Base-by-base conservation (phyloP, 1,284 basidiomycete species). In the Cryptococcus wingfieldii region DNA sequence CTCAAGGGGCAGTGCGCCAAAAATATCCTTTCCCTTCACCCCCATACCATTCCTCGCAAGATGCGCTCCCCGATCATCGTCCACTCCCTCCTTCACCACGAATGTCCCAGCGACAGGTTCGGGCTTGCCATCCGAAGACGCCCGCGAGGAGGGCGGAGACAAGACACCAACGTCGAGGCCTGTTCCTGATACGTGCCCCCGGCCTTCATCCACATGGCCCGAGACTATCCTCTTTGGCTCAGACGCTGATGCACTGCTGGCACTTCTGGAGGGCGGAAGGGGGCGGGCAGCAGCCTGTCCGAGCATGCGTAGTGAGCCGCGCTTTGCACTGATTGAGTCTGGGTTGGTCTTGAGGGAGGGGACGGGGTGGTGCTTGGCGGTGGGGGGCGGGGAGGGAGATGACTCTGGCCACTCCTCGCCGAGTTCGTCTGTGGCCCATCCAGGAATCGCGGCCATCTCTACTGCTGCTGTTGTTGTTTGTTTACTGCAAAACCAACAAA, bases 1-100 rank as follows among this genome's bases (percentile, higher is more conserved):
- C 75, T 94, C 90, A 10, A 94, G 80, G 5, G 87, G 85, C 54
- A 91, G 74, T 0, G 89, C 89, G 51, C 85, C 88, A 76, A 94
- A 94, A 67, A 94, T 84, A 71, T 89, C 85, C 75, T 88, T 91
- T 42, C 63, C 67, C 56, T 66, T 67, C 7, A 56, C 56, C 1
- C 60, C 55, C 41, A 70, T 65, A 4, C 69, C 67, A 52, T 72
- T 72, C 45, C 64, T 63, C 16, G 71, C 68, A 46, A 74, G 62
- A 55, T 66, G 68, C 52, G 62, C 61, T 38, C 71, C 76, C 46
- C 69, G 56, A 48, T 79, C 67, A 84, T 88, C 79, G 82, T 86
- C 66, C 76, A 80, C 58, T 77, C 88, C 87, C 57, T 90, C 84
- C 59, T 86, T 84, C 41, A 94, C 82, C 45, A 92, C 74, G 69